Conservation (phyloP, 2,329 filamentous ascomycete species). For the Teratosphaeria zuluensis region DNA sequence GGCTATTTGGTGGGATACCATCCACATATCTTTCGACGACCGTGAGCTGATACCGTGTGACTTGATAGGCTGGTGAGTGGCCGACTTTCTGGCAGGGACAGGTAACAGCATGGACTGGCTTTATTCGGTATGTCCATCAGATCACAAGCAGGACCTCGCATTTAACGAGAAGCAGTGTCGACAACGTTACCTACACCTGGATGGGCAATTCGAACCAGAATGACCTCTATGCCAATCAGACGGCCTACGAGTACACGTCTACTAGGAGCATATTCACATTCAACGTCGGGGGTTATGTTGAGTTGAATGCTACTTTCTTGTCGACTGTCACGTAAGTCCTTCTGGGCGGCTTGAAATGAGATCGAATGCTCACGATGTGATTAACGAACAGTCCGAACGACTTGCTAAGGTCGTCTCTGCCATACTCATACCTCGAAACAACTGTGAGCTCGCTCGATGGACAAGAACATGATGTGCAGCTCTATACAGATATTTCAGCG, state of each 20-base stretch:
- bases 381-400: constrained; percentile 33
- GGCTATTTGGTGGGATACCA: constrained; percentile 52
- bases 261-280: constrained; percentile 63
- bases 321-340: constrained; percentile 54
- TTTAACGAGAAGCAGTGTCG: constrained; percentile 41
- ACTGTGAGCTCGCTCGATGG: constrained; percentile 55
- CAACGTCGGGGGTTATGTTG: constrained; percentile 49
- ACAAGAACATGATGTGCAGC: constrained; percentile 39
- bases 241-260: constrained; percentile 58
- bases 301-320: constrained; percentile 59
- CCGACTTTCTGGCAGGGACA: constrained; percentile 49
- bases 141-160: neutral
- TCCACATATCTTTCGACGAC: constrained; percentile 39
- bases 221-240: constrained; percentile 47
- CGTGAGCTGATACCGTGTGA: constrained; percentile 24
- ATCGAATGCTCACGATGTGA: neutral
- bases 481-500: constrained; percentile 64
- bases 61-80: constrained; percentile 4
- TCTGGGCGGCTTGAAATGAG: no score
- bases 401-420: constrained; percentile 55
- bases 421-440: constrained; percentile 61
- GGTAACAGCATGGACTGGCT: constrained; percentile 55
- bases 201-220: constrained; percentile 48
- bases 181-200: constrained; percentile 56
- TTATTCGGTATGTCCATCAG: constrained; percentile 35